A percentile compares a stretch with the other conserved stretches of the same genome.
These are phyloP conservation scores for Hypoxylon sp. DNA, from an alignment of 2,329 filamentous ascomycete genomes.

Conservation along the genomic window DNA sequence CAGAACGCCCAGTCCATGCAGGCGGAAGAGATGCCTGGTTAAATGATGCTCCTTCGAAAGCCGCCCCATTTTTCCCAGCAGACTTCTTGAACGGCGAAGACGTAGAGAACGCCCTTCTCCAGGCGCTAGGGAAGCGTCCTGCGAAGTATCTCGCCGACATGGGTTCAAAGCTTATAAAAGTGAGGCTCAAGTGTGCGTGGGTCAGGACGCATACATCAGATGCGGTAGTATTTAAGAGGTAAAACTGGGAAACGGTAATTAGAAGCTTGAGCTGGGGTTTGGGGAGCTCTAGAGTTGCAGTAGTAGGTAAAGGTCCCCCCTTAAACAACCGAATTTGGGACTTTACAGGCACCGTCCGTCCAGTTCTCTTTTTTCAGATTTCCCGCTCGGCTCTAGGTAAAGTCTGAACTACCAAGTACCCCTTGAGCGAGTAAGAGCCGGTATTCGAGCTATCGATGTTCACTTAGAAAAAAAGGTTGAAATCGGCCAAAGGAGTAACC, in stretches of 20 bases:
- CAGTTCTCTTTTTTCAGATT: constrained; percentile 9
- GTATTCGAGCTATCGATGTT: background rate
- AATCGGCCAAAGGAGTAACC: constrained; percentile 8
- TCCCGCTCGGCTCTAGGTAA: constrained; percentile 10
- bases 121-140: constrained; percentile 37
- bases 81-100: constrained; percentile 35
- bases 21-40: constrained; percentile 32
- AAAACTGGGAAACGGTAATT: constrained; percentile 10
- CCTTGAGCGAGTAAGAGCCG: constrained; percentile 7
- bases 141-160: constrained; percentile 43
- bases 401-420: constrained; percentile 2
- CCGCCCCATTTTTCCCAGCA: constrained; percentile 23
- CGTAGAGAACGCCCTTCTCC: constrained; percentile 39
- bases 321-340: constrained; percentile 1
- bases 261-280: constrained; percentile 9
- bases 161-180: constrained; percentile 11
- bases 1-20: constrained; percentile 49
- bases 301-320: background rate
- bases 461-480: constrained; percentile 5
- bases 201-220: constrained; percentile 18
- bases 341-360: constrained; percentile 6
- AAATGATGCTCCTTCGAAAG: constrained; percentile 29
- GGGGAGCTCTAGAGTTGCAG: constrained; percentile 16
- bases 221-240: constrained; percentile 13
- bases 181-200: constrained; percentile 16